Evolutionary conservation across 345 rosid species (phyloP), one percentile per base, ranked within the genome.

Genomic region (Gossypioides kirkii): DNA sequence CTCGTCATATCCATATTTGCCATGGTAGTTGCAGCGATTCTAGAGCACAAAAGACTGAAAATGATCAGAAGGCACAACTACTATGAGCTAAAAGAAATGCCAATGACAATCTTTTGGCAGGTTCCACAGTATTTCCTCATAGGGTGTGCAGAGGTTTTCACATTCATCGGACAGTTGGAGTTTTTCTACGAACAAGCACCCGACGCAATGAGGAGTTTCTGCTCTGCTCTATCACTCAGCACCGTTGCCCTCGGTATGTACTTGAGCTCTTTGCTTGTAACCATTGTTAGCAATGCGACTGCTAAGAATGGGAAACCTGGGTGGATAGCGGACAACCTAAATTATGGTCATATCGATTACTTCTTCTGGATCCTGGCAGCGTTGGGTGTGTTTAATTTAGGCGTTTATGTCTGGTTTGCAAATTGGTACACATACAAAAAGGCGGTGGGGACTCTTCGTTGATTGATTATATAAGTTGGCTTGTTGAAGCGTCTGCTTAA

Each of bases 181-280:
- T 87, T 85, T 70, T 84, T 83, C 77, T 83, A 85, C 64, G 84
- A 84, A 61, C 85, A 87, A 64, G 86, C 90, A 3, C 87, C 85
- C 8, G 86, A 87, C 79, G 86, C 87, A 0, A 83, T 82, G 83
- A 78, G 88, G 64, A 87, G 91, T 71, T 53, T 77, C 74, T 83
- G 88, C 65, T 75, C 88, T 0, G 87, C 88, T 11, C 63, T 76
- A n/a, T 54, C 45, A 49, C 77, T 79, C 2, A 58, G 71, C 8
- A 71, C 76, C 0, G 26, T 61, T 28, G 74, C 82, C 3, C 72
- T 72, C 8, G 76, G 77, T 8, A 72, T 25, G 58, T 76, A 79
- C 60, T 45, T 72, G 75, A 79, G 77, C 53, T 65, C 82, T 47
- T 50, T 76, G 68, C 56, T 80, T 11, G 71, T 80, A 8, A 76